Conservation (phyloP, 768 basidiomycete species). For the Tubosaeta brunneosetosa region DNA sequence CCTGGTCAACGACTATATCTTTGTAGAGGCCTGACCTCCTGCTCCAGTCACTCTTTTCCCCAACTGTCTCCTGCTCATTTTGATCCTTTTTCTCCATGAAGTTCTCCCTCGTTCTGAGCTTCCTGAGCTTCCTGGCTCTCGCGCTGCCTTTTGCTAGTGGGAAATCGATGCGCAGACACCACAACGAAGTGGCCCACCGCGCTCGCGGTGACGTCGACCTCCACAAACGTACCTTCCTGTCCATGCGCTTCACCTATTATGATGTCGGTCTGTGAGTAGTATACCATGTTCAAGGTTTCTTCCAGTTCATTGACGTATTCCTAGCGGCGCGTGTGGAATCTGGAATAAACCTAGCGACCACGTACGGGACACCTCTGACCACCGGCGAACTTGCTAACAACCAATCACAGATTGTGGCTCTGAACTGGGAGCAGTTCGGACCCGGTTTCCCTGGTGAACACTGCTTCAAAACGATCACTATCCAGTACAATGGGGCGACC, state of each 20-base stretch:
- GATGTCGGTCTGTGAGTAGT: conserved; percentile 45
- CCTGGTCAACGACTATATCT: conserved; percentile 1
- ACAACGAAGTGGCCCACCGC: conserved; percentile 46
- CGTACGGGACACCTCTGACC: conserved; percentile 1
- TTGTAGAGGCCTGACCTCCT: conserved; percentile 9
- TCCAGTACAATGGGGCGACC: conserved; percentile 52
- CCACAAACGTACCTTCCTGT: conserved; percentile 32
- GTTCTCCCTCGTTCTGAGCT: conserved; percentile 29
- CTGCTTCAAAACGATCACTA: conserved; percentile 61
- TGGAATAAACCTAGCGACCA: conserved; percentile 32
- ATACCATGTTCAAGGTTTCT: not conserved
- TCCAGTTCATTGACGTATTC: not conserved
- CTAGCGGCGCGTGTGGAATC: conserved; percentile 54
- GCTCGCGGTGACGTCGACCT: conserved; percentile 33
- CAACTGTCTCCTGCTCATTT: not conserved
- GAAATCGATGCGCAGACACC: conserved; percentile 29
- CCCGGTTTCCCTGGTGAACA: conserved; percentile 55
- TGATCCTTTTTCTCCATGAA: conserved; percentile 16
- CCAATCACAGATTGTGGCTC: conserved; percentile 21
- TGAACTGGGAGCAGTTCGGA: conserved; percentile 45
- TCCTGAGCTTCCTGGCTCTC: conserved; percentile 33
- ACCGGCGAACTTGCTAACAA: not conserved
- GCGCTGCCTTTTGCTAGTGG: conserved; percentile 32
- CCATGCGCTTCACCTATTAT: conserved; percentile 48
- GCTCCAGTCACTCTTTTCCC: conserved; percentile 21